Evolutionary conservation across 192 early-diverging fungal species (phyloP).

Genomic region (Mortierella hygrophila): DNA sequence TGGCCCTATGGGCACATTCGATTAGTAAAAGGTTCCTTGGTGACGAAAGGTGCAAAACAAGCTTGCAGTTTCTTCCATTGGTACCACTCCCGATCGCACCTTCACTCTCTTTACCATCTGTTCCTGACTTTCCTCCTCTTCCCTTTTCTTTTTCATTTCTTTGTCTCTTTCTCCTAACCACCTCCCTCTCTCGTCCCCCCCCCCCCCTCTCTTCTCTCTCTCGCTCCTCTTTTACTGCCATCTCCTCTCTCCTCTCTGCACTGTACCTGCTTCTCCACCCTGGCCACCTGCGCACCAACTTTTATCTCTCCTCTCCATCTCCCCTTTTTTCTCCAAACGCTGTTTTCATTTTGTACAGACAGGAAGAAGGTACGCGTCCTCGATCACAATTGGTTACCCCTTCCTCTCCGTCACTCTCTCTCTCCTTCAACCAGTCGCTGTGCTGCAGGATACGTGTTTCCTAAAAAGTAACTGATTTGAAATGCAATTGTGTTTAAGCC

Average conservation of each 20-base stretch:
- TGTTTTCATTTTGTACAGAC: too few species aligned
- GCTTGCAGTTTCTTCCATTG: background rate
- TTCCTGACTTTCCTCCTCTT: background rate
- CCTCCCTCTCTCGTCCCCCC: background rate
- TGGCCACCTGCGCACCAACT: background rate
- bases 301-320: background rate
- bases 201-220: background rate
- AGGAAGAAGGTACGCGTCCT: too few species aligned
- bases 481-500: background rate
- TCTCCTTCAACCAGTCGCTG: background rate
- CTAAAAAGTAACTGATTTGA: conserved; percentile 2
- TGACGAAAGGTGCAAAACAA: background rate
- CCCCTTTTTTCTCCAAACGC: background rate
- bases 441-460: background rate
- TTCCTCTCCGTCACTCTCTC: background rate
- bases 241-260: background rate
- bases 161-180: background rate
- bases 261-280: background rate
- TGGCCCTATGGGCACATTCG: background rate
- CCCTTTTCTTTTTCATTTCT: background rate
- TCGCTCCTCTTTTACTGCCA: background rate
- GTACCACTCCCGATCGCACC: background rate
- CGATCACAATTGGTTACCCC: too few species aligned
- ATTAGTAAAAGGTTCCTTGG: too few species aligned
- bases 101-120: background rate